These are phyloP conservation scores for Starmerella khaoyaiensis DNA, from an alignment of 805 yeast genomes.

Conservation along the genomic window DNA sequence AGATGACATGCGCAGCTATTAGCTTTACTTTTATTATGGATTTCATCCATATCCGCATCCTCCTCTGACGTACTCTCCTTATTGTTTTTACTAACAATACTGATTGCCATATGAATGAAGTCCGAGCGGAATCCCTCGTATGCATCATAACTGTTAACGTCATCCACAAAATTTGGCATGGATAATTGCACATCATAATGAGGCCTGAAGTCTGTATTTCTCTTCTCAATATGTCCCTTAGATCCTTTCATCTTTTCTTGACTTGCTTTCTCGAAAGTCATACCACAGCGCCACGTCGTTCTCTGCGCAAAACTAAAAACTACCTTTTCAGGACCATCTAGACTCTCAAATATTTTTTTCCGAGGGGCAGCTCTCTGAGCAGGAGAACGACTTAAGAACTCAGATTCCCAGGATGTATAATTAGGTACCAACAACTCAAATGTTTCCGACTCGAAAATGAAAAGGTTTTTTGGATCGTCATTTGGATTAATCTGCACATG, in stretches of 20 bases:
- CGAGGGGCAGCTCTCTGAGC: conserved; percentile 25
- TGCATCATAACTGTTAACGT: conserved; percentile 53
- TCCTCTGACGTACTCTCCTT: background rate
- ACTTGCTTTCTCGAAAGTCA: conserved; percentile 54
- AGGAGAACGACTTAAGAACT: conserved; percentile 22
- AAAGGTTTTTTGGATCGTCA: conserved; percentile 55
- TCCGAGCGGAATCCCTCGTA: conserved; percentile 70
- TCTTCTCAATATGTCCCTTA: conserved; percentile 9
- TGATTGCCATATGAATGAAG: conserved; percentile 59
- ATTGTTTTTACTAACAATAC: conserved; percentile 26
- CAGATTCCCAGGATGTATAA: conserved; percentile 37
- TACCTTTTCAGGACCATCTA: conserved; percentile 31
- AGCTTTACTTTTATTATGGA: background rate
- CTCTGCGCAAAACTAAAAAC: conserved; percentile 50
- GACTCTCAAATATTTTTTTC: conserved; percentile 20
- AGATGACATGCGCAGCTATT: conserved; percentile 36
- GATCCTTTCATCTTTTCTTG: conserved; percentile 10
- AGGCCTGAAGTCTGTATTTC: conserved; percentile 40
- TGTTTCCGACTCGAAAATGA: conserved; percentile 48
- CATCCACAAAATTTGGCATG: conserved; percentile 41
- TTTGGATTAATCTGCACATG: conserved; percentile 47
- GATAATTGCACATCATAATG: conserved; percentile 53
- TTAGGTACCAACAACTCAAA: conserved; percentile 68
- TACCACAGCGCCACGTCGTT: conserved; percentile 68
- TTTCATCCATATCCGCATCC: background rate